Base-by-base conservation (phyloP, 2,329 filamentous ascomycete genomes). In the Penicillium paneum region DNA sequence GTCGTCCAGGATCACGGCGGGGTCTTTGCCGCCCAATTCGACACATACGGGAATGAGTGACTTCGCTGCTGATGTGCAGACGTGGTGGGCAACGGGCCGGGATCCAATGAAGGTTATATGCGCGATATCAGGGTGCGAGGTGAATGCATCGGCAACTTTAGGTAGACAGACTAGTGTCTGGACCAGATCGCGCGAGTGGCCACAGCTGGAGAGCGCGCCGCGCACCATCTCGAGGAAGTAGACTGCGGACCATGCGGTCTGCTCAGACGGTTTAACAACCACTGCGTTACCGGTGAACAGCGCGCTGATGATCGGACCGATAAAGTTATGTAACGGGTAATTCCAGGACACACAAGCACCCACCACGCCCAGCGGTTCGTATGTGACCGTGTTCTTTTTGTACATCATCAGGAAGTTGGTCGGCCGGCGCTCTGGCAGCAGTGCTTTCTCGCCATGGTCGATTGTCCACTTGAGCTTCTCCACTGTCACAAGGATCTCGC, bases 41-140 rank as follows among this genome's bases (percentile, higher is more conserved):
- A 95, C 88, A 39, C 91, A 88, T 2, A 97, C 83, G 5, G 93
- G 93, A 3, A 85, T 97, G n/a, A 99, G 81, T 17, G 84, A 81
- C 72, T 89, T 91, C 28, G 94, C 90, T 12, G 94, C 92, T 4
- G 89, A 91, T 55, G 86, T 85, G 61, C 90, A 92, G 39, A 99
- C 94, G 64, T 91, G 84, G 72, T 94, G 90, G 17, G 92, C 94
- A 11, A 97, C 89, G 1, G 87, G 82, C 45, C 88, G 84, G 46
- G 91, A 96, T 60, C 94, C 94, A 71, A 99, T 97, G 76, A 99
- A 99, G 17, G 94, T 97, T 61, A 99, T 81, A 73, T 99, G 94
- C 40, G 86, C 82, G 67, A 99, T 89, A 28, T 81, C 84, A 0
- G 88, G 86, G 72, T 97, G 94, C 10, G 89, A 90, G 1, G 92